Evolutionary conservation across 495 filamentous ascomycete genomes (phyloP), one percentile per base, ranked within the genome.

Genomic region (Acidiella bohemica): DNA sequence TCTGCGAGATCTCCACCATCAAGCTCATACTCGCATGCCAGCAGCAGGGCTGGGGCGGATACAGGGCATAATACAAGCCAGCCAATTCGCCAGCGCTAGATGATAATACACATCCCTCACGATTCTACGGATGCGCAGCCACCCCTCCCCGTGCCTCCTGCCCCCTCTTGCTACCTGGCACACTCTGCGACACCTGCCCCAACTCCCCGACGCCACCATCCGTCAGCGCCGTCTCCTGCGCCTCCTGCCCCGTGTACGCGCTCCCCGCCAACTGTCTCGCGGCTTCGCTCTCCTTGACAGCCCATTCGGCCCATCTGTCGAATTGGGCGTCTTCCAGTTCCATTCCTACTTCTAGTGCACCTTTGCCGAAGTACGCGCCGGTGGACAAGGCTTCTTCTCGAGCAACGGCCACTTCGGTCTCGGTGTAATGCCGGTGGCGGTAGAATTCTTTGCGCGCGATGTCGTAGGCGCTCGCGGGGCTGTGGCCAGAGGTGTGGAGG

Each of bases 401-500:
- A 1, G 86, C 84, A 50, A 96, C 75, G 50, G 86, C 73, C 42
- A 75, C 73, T 61, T 90, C 76, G 31, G 90, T 73, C 39, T 95
- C 86, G 53, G 92, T 76, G 47, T 75, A 62, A 41, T 93, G 72
- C 41, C 88, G 78, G 41, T 86, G 58, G 36, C 67, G 65, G 62
- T 96, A 96, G 63, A 97, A 94, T 60, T 97, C 90, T 48, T 76
- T 75, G 22, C 92, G 78, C 14, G 82, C 86, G 32, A 65, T 68
- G 64, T 95, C 86, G 63, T 96, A 97, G n/a, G 88, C 84, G 46
- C 63, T 46, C 11, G 65, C 64, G 25, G n/a, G 18, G 18, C 33
- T 7, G 19, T 43, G 26, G 24, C 42, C 37, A n/a, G n/a, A n/a
- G 37, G 36, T 35, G 20, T 35, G n/a, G 19, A 38, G 36, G 3